These are phyloP conservation scores for Helicocarpus griseus DNA, from an alignment of 2,329 filamentous ascomycete species.

Conservation along the genomic window DNA sequence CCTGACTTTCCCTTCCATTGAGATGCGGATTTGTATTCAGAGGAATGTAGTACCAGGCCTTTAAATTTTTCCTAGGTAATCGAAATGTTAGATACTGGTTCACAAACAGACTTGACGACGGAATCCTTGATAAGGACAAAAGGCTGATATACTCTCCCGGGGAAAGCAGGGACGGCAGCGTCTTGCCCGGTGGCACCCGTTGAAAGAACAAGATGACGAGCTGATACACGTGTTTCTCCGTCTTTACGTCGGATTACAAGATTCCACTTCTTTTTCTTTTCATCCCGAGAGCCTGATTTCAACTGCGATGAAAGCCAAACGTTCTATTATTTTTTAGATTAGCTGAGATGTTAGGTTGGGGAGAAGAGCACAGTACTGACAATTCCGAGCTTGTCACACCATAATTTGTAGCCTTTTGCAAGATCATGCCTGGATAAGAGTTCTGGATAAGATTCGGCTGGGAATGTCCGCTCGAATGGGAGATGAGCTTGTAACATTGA, in stretches of 20 bases:
- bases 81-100: background rate
- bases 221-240: slow-evolving; percentile 13
- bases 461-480: slow-evolving; percentile 20
- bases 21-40: slow-evolving; percentile 24
- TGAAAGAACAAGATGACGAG: slow-evolving; percentile 23
- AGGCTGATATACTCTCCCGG: slow-evolving; percentile 6
- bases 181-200: slow-evolving; percentile 23
- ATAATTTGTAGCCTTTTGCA: slow-evolving; percentile 14
- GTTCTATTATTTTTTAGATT: slow-evolving; percentile 17
- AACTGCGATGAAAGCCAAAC: slow-evolving; percentile 30
- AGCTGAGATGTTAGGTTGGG: background rate
- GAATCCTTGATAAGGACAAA: background rate
- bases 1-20: slow-evolving; percentile 33
- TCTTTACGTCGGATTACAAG: slow-evolving; percentile 21
- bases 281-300: slow-evolving; percentile 30
- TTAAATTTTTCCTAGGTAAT: slow-evolving; percentile 23
- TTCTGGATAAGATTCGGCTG: slow-evolving; percentile 11
- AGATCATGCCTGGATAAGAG: slow-evolving; percentile 17
- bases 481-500: slow-evolving; percentile 12
- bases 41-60: slow-evolving; percentile 29
- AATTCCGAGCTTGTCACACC: slow-evolving; percentile 17
- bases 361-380: slow-evolving; percentile 10
- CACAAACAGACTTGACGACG: background rate
- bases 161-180: slow-evolving; percentile 19
- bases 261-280: slow-evolving; percentile 28